phyloP scores from a whole-genome alignment of 2,329 filamentous ascomycete species.

The Paradendryphiella salina region DNA sequence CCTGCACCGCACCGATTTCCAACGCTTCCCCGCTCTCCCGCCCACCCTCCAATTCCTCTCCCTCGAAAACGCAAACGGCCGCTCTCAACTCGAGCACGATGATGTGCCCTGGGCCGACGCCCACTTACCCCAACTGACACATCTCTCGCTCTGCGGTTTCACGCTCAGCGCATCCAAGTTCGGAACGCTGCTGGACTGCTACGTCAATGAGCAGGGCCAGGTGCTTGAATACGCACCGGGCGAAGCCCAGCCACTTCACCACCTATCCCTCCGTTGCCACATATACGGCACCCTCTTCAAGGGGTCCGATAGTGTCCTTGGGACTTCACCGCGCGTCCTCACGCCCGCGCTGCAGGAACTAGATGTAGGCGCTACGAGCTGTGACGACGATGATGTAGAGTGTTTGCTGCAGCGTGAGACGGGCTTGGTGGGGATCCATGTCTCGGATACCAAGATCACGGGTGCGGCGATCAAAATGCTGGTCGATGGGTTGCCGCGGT shows the following conservation, averaged over 20 bases:
- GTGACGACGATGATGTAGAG: constrained; percentile 41
- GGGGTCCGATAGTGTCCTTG: constrained; percentile 11
- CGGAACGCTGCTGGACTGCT: neutral
- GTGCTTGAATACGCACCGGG: neutral
- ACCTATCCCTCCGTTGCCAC: neutral
- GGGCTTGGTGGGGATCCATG: constrained; percentile 36
- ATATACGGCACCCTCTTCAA: constrained; percentile 6
- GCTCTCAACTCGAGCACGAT: neutral
- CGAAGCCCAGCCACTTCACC: neutral
- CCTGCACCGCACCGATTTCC: constrained; percentile 11
- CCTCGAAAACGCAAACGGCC: constrained; percentile 2
- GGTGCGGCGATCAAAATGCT: constrained; percentile 49
- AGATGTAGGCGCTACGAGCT: constrained; percentile 19
- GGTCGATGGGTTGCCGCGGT: constrained; percentile 28
- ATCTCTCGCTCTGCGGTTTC: constrained; percentile 24
- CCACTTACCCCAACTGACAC: constrained; percentile 15
- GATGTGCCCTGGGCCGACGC: neutral
- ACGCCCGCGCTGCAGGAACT: constrained; percentile 24
- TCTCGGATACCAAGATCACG: constrained; percentile 46
- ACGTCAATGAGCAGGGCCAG: neutral
- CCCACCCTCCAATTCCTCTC: constrained; percentile 23
- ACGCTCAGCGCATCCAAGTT: neutral
- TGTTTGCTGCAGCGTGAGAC: constrained; percentile 23
- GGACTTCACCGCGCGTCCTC: constrained; percentile 29
- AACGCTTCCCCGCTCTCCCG: constrained; percentile 17